phyloP scores from a whole-genome alignment of 2,329 filamentous ascomycete species.

The Mycosphaerella sp. region DNA sequence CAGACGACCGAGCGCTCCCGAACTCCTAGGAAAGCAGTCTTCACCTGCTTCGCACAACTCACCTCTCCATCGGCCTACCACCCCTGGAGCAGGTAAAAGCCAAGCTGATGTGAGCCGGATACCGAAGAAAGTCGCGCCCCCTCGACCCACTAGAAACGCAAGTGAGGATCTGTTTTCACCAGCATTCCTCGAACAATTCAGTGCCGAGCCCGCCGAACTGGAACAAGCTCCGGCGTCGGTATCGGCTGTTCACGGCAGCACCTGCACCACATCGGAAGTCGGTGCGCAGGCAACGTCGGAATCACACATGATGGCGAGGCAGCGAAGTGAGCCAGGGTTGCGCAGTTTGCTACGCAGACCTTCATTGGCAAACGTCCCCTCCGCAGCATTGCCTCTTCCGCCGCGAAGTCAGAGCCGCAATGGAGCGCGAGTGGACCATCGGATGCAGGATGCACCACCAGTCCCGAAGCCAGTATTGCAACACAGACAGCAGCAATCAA shows the following conservation, averaged over 20 bases:
- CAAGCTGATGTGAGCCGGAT: constrained; percentile 1
- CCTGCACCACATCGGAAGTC: constrained; percentile 11
- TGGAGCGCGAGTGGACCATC: constrained; percentile 22
- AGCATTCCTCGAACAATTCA: constrained; percentile 25
- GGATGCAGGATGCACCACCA: constrained; percentile 31
- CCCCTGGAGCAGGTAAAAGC: background rate
- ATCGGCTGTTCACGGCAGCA: constrained; percentile 10
- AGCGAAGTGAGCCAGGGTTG: constrained; percentile 21
- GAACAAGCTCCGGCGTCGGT: background rate
- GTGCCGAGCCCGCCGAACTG: constrained; percentile 23
- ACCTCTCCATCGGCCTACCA: constrained; percentile 9
- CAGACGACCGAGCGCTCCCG: constrained; percentile 17
- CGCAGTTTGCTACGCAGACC: constrained; percentile 13
- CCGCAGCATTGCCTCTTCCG: constrained; percentile 5
- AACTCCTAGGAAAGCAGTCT: constrained; percentile 8
- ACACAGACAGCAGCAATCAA: constrained; percentile 20
- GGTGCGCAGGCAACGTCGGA: background rate
- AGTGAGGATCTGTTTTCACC: constrained; percentile 28
- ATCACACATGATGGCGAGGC: constrained; percentile 10
- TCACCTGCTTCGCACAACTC: constrained; percentile 13
- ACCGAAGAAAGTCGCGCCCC: constrained; percentile 24
- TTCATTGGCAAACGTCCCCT: constrained; percentile 8
- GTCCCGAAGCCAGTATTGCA: constrained; percentile 29
- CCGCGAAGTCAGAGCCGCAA: constrained; percentile 22
- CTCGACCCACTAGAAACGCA: constrained; percentile 28